Evolutionary conservation across 2,329 filamentous ascomycete species (phyloP).

Genomic region (Rhynchosporium graminicola): DNA sequence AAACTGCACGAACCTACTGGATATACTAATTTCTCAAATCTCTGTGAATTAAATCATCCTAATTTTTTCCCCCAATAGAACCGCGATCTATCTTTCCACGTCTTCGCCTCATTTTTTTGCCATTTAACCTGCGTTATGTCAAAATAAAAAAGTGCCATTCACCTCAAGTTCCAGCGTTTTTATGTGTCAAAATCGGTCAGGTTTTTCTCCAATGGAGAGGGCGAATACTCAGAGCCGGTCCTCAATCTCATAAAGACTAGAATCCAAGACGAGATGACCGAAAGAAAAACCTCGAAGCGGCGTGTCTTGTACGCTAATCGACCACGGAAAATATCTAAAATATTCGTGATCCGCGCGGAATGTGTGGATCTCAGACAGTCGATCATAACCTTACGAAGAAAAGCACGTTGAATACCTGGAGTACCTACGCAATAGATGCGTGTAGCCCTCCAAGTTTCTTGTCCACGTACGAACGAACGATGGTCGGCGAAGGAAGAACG

Average conservation of each 20-base stretch:
- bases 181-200: too few relatives aligned
- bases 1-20: too few relatives aligned
- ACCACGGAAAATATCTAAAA: not conserved
- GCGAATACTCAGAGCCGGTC: too few relatives aligned
- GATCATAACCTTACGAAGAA: constrained; percentile 7
- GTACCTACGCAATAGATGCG: not conserved
- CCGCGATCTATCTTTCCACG: not conserved
- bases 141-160: too few relatives aligned
- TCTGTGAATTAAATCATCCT: not conserved
- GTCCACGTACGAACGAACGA: not conserved
- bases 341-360: not conserved
- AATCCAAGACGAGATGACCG: too few relatives aligned
- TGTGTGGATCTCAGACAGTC: constrained; percentile 10
- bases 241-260: too few relatives aligned
- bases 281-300: not conserved
- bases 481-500: constrained; percentile 3
- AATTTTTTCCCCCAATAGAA: not conserved
- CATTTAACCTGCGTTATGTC: too few relatives aligned
- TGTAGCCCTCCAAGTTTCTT: not conserved
- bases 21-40: too few relatives aligned
- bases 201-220: too few relatives aligned
- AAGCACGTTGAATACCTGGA: not conserved
- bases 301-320: not conserved
- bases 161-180: too few relatives aligned
- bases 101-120: too few relatives aligned